A percentile compares a stretch with the other conserved stretches of the same genome.
Evolutionary conservation across 495 filamentous ascomycete species (phyloP).

Genomic region (Penicillium coffeae): DNA sequence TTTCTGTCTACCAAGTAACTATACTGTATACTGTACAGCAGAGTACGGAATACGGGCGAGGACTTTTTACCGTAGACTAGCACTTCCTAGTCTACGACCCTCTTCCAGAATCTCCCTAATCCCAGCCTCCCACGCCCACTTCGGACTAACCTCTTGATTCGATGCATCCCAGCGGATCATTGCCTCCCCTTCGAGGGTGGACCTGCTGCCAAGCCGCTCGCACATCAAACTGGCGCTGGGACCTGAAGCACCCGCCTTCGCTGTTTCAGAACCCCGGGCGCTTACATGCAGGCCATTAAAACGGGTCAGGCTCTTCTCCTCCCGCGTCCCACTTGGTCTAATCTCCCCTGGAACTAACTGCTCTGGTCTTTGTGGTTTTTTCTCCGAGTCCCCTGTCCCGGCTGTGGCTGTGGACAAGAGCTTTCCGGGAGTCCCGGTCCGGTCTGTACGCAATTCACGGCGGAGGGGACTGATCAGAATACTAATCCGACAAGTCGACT

Average conservation of each 20-base stretch:
- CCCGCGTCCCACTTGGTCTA: constrained; percentile 3
- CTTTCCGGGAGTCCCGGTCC: neutral
- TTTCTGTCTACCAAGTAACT: too few species aligned
- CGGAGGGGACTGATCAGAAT: neutral
- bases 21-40: neutral
- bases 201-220: constrained; percentile 4
- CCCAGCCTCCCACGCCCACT: too few species aligned
- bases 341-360: neutral
- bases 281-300: constrained; percentile 32
- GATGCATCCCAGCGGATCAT: constrained; percentile 7
- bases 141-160: too few species aligned
- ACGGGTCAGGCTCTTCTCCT: constrained; percentile 2
- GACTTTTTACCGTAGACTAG: too few species aligned
- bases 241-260: constrained; percentile 32
- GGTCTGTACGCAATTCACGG: neutral
- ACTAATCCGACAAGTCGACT: neutral
- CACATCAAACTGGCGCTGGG: constrained; percentile 33
- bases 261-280: constrained; percentile 33
- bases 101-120: neutral
- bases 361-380: neutral
- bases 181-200: too few species aligned
- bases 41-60: too few species aligned
- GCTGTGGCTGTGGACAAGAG: neutral
- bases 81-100: neutral
- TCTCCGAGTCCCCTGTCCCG: neutral